Base-by-base conservation (phyloP, 2,329 filamentous ascomycete genomes). In the Ophiocordyceps camponoti-floridani region DNA sequence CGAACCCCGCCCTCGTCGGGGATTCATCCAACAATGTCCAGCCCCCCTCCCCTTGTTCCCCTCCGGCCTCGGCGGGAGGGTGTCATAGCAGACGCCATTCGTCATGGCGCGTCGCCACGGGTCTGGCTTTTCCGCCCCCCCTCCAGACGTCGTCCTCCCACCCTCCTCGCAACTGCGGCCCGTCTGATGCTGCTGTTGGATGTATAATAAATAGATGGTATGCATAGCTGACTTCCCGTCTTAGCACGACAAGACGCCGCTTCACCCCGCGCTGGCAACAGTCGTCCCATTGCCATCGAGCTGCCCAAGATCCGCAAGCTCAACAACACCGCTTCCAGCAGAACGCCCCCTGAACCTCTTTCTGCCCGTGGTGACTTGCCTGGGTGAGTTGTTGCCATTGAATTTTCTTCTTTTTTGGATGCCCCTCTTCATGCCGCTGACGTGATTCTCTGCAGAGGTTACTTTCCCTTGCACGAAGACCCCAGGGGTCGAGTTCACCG, bases 381-480 rank as follows among this genome's bases (percentile, higher is more conserved):
- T 54, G 73, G 74, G 75, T 78, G 68, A 55, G 69, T 38, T 38
- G 35, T 8, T 4, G 33, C 30, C 13, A 33, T 37, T 3, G 23
- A 23, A 3, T 23, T 23, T 23, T 23, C 23, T 23, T 23, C 23
- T 23, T 16, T n/a, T 37, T 4, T 4, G 14, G 14, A 2, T n/a
- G 4, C 35, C 2, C 9, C n/a, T 16, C 2, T 38, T 11, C 16
- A 9, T 16, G 8, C n/a, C 35, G 14, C 42, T 45, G 27, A 44
- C 43, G n/a, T 8, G 23, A 23, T 26, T 23, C 23, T 23, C 23
- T 27, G 19, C 50, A 78, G 75, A 55, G 74, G 69, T 27, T 79
- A 78, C 52, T 79, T 79, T 51, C 73, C 74, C 16, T 57, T 71
- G 30, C 73, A 77, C 58, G 74, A 77, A 56, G 71, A 77, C 44